phyloP scores from a whole-genome alignment of 139 green algal species.

The Chloropicon primus region DNA sequence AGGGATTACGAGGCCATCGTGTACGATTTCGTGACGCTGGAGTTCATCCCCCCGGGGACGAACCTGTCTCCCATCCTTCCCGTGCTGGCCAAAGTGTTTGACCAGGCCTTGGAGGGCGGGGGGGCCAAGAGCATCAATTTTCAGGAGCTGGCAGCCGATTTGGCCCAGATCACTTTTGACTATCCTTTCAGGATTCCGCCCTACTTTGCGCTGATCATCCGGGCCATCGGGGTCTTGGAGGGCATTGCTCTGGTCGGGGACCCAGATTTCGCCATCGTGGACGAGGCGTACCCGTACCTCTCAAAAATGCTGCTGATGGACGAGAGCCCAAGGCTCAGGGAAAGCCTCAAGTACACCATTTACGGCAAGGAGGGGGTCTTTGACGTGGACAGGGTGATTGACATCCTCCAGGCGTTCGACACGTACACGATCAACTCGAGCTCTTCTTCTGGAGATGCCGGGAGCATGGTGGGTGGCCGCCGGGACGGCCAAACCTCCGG shows the following conservation, averaged over 20 bases:
- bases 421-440: conserved; percentile 37
- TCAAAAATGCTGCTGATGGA: conserved; percentile 83
- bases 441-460: not conserved
- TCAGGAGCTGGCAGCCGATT: conserved; percentile 89
- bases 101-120: conserved; percentile 70
- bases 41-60: conserved; percentile 89
- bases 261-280: conserved; percentile 91
- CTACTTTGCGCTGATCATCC: conserved; percentile 89
- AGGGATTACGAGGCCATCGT: conserved; percentile 20
- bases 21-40: conserved; percentile 92
- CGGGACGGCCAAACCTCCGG: not conserved
- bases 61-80: conserved; percentile 89
- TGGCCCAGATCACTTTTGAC: conserved; percentile 97
- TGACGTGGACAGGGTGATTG: conserved; percentile 81
- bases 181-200: conserved; percentile 85
- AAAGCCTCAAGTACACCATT: conserved; percentile 65
- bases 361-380: conserved; percentile 54
- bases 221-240: conserved; percentile 73
- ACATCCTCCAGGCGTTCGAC: conserved; percentile 92
- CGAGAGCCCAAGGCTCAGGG: conserved; percentile 63
- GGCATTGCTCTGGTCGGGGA: conserved; percentile 70
- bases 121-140: conserved; percentile 96
- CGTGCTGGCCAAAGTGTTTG: conserved; percentile 68
- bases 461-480: not conserved
- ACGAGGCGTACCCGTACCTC: conserved; percentile 98